Evolutionary conservation across 2,329 filamentous ascomycete species (phyloP).

Genomic region (Didymella pinodella): DNA sequence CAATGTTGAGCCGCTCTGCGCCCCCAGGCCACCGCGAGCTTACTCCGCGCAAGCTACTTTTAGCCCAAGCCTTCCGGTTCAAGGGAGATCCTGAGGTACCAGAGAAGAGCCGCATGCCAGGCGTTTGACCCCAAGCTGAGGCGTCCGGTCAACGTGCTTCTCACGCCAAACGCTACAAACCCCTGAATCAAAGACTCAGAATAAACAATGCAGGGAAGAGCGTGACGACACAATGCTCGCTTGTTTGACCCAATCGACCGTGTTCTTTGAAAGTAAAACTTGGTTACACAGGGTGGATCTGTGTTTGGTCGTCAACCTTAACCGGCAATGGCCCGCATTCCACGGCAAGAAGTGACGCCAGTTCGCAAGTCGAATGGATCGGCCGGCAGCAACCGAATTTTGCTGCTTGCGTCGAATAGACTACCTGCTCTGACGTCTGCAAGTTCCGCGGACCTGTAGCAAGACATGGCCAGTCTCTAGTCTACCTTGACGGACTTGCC

Average conservation of each 20-base stretch:
- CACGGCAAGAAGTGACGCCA: slow-evolving; percentile 22
- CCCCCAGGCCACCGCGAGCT: slow-evolving; percentile 1
- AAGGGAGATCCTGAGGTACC: slow-evolving; percentile 9
- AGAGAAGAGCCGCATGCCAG: slow-evolving; percentile 15
- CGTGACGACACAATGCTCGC: slow-evolving; percentile 1
- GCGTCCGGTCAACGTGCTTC: slow-evolving; percentile 27
- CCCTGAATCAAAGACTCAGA: slow-evolving; percentile 27
- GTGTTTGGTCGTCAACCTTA: slow-evolving; percentile 39
- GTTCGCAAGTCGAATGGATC: slow-evolving; percentile 35
- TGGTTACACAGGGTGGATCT: slow-evolving; percentile 37
- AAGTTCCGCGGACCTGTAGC: slow-evolving; percentile 18
- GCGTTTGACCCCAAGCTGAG: slow-evolving; percentile 23
- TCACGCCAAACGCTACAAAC: slow-evolving; percentile 28
- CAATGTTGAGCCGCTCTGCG: neutral
- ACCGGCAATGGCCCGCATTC: slow-evolving; percentile 41
- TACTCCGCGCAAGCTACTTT: slow-evolving; percentile 1
- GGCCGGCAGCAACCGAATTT: slow-evolving; percentile 45
- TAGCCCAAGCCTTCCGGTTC: neutral
- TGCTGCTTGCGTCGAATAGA: slow-evolving; percentile 40
- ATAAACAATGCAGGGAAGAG: slow-evolving; percentile 15
- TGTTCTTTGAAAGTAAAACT: slow-evolving; percentile 23
- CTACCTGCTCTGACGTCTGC: slow-evolving; percentile 27
- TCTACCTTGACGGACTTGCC: slow-evolving; percentile 33
- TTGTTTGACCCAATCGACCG: slow-evolving; percentile 11
- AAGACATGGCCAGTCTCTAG: slow-evolving; percentile 21